Evolutionary conservation across 495 filamentous ascomycete genomes (phyloP).

Genomic region (Penicillium maclennaniae): DNA sequence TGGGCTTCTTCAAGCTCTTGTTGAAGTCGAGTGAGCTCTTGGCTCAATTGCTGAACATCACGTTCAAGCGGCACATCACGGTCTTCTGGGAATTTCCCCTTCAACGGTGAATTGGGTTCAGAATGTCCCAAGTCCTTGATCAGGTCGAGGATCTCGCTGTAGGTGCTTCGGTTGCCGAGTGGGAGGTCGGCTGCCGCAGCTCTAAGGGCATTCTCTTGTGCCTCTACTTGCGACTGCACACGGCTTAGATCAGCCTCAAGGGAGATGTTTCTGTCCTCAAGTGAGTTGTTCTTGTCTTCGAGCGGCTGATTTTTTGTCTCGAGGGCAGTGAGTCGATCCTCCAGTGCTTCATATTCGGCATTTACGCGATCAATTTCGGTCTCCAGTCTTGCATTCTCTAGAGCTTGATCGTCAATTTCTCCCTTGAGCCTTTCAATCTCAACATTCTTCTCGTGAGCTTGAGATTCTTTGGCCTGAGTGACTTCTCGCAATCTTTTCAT

Average conservation of each 20-base stretch:
- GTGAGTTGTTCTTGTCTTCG: slow-evolving; percentile 40
- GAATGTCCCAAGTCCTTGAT: slow-evolving; percentile 38
- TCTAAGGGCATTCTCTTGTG: slow-evolving; percentile 41
- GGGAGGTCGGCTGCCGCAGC: slow-evolving; percentile 42
- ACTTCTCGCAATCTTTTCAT: slow-evolving; percentile 35
- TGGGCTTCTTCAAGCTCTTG: slow-evolving; percentile 26
- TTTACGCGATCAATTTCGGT: slow-evolving; percentile 34
- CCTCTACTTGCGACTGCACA: slow-evolving; percentile 41
- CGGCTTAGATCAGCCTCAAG: slow-evolving; percentile 41
- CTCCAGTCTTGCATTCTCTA: slow-evolving; percentile 37
- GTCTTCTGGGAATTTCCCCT: slow-evolving; percentile 18
- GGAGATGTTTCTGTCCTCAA: slow-evolving; percentile 38
- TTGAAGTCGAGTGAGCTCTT: slow-evolving; percentile 30
- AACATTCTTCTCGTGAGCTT: slow-evolving; percentile 36
- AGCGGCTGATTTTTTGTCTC: slow-evolving; percentile 39
- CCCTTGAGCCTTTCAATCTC: slow-evolving; percentile 43
- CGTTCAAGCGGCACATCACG: slow-evolving; percentile 14
- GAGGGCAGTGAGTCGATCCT: slow-evolving; percentile 35
- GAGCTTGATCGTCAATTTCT: slow-evolving; percentile 31
- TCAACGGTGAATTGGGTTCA: slow-evolving; percentile 11
- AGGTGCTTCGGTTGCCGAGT: slow-evolving; percentile 33
- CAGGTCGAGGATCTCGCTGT: slow-evolving; percentile 41
- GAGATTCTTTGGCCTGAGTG: slow-evolving; percentile 31
- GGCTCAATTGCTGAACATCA: slow-evolving; percentile 24
- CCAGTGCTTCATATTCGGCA: slow-evolving; percentile 29